phyloP scores from a whole-genome alignment of 2,329 filamentous ascomycete genomes.

The Aspergillus costaricaensis region DNA sequence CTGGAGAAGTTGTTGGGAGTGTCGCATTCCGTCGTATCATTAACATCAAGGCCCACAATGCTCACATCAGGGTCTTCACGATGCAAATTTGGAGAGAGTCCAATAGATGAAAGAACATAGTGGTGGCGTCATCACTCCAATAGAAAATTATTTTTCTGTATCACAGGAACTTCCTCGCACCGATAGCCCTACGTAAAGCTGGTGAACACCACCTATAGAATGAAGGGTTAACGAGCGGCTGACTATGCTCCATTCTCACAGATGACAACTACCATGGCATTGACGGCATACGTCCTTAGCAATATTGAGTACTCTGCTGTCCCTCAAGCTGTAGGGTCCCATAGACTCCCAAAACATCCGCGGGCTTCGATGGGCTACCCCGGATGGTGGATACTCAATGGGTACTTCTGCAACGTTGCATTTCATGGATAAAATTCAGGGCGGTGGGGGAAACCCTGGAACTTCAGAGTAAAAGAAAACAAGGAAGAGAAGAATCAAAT shows the following conservation, averaged over 20 bases:
- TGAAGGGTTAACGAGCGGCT: neutral
- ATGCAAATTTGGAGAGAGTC: neutral
- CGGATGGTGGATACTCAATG: conserved; percentile 14
- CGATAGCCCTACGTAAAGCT: neutral
- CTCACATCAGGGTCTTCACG: conserved; percentile 11
- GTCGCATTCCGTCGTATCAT: conserved; percentile 35
- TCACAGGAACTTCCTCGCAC: no score
- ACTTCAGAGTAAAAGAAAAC: neutral
- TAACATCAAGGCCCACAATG: conserved; percentile 15
- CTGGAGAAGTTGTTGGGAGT: conserved; percentile 18
- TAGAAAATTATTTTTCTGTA: neutral
- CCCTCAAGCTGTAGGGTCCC: neutral
- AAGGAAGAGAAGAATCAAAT: neutral
- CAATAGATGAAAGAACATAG: neutral
- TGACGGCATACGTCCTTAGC: neutral
- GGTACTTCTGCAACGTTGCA: conserved; percentile 15
- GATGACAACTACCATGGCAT: neutral
- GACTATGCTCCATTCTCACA: neutral
- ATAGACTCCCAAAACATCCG: neutral
- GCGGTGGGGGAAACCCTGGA: neutral
- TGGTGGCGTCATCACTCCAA: conserved; percentile 21
- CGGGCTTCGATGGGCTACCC: neutral
- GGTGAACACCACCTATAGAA: neutral
- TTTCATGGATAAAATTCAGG: neutral
- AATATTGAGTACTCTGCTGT: neutral